Evolutionary conservation across 1,139 yeast species (phyloP).

Genomic region (Kodamaea derodonti): DNA sequence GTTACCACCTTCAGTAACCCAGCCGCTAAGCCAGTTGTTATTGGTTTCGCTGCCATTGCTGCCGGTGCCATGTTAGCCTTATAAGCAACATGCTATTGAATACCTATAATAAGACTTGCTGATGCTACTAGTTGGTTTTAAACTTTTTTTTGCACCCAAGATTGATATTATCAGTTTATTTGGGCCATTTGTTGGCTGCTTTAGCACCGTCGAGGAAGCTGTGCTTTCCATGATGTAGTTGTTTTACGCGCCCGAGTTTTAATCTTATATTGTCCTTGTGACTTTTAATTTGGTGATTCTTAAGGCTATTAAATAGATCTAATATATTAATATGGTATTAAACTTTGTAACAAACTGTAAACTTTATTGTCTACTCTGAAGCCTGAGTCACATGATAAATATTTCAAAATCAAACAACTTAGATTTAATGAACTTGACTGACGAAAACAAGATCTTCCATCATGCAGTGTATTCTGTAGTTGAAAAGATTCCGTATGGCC

Average conservation of each 20-base stretch:
- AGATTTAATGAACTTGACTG: constrained; percentile 23
- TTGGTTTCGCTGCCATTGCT: constrained; percentile 27
- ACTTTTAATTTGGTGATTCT: constrained; percentile 1
- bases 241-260: background rate
- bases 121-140: background rate
- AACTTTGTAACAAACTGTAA: too few species aligned
- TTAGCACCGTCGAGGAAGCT: background rate
- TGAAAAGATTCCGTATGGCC: constrained; percentile 56
- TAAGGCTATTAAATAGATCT: background rate
- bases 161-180: background rate
- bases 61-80: constrained; percentile 34
- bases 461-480: constrained; percentile 57
- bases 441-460: constrained; percentile 57
- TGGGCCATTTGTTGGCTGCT: background rate
- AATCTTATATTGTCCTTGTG: background rate
- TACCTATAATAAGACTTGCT: background rate
- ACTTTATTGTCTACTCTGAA: too few species aligned
- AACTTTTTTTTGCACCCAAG: too few species aligned
- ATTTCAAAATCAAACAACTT: background rate
- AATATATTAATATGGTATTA: constrained; percentile 10
- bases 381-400: background rate
- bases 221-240: constrained; percentile 1
- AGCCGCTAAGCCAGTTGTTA: constrained; percentile 21
- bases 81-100: constrained; percentile 11
- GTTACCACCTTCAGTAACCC: constrained; percentile 14